Conservation (phyloP, 371 early-diverging fungal genomes). For the Blakeslea trispora region DNA sequence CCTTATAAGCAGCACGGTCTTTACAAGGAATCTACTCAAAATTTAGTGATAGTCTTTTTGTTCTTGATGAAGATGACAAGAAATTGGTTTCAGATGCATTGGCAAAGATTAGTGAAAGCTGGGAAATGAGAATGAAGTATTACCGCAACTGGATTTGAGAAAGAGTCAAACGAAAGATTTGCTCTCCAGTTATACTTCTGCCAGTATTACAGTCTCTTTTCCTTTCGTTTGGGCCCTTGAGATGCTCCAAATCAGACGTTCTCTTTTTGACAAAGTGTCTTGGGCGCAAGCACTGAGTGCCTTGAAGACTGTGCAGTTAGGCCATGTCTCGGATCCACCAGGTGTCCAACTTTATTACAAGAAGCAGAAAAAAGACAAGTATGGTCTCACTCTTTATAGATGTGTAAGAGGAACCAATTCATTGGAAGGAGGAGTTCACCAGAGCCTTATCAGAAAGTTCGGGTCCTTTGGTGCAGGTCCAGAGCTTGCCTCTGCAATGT, state of each 20-base stretch:
- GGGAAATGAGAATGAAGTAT: conserved; percentile 4
- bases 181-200: background rate
- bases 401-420: conserved; percentile 5
- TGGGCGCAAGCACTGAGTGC: background rate
- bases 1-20: conserved; percentile 6
- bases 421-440: conserved; percentile 8
- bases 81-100: background rate
- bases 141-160: conserved; percentile 6
- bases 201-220: conserved; percentile 1
- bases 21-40: conserved; percentile 1
- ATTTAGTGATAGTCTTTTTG: conserved; percentile 1
- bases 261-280: conserved; percentile 1
- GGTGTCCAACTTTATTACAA: background rate
- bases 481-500: background rate
- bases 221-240: conserved; percentile 7
- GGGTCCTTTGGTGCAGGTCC: conserved; percentile 7
- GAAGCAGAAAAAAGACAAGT: background rate
- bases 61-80: conserved; percentile 3
- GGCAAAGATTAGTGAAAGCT: background rate
- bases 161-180: conserved; percentile 9
- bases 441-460: conserved; percentile 2
- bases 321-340: background rate
- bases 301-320: background rate
- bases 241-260: conserved; percentile 5
- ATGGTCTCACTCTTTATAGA: background rate